Conservation (phyloP, 2,329 filamentous ascomycete species). For the Beauveria pseudobassiana region DNA sequence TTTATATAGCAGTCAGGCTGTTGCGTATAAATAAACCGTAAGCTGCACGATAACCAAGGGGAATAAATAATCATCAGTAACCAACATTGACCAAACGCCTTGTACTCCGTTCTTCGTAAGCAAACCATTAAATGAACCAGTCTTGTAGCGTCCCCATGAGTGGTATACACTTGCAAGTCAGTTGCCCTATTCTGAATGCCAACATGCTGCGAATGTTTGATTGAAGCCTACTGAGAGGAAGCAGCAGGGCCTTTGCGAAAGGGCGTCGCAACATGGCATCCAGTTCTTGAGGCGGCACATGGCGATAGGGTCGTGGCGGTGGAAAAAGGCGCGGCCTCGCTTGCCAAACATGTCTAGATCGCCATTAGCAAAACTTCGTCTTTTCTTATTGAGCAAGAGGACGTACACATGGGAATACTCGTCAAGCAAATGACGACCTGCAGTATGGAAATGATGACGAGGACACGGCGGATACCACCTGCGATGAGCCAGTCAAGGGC, state of each 20-base stretch:
- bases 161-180: background rate
- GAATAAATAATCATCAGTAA: background rate
- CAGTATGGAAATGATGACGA: constrained; percentile 59
- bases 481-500: constrained; percentile 75
- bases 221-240: background rate
- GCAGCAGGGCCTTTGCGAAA: background rate
- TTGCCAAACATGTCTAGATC: constrained; percentile 68
- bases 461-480: constrained; percentile 56
- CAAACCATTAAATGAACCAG: background rate
- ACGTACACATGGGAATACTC: constrained; percentile 74
- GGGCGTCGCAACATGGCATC: background rate
- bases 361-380: constrained; percentile 5
- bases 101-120: background rate
- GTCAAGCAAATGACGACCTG: constrained; percentile 70
- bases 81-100: constrained; percentile 1
- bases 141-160: background rate
- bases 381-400: background rate
- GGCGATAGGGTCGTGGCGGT: constrained; percentile 62
- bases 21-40: background rate
- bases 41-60: background rate
- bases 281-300: constrained; percentile 21
- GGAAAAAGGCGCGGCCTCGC: constrained; percentile 64
- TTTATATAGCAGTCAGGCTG: background rate
- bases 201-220: background rate
- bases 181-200: background rate